A percentile compares a stretch with the other conserved stretches of the same genome.
These are phyloP conservation scores for Quercus variabilis DNA, from an alignment of 306 rosid species.

Conservation along the genomic window DNA sequence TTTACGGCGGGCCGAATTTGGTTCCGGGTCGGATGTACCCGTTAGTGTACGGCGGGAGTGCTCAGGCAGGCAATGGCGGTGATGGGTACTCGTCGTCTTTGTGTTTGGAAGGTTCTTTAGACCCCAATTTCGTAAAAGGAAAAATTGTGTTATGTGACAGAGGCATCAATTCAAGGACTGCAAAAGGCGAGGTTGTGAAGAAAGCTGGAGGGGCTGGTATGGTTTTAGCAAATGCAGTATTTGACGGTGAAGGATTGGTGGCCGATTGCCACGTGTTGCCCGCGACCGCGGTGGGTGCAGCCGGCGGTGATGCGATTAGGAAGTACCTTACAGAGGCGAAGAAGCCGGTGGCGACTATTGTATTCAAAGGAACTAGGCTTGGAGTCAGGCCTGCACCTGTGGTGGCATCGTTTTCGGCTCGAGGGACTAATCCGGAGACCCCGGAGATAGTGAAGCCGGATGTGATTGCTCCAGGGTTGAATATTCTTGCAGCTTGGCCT, in stretches of 20 bases:
- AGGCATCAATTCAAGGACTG: constrained; percentile 81
- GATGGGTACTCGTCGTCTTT: constrained; percentile 83
- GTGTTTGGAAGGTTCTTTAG: constrained; percentile 76
- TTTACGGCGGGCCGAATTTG: constrained; percentile 76
- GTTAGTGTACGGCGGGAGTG: constrained; percentile 45
- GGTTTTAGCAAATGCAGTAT: constrained; percentile 78
- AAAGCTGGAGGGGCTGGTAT: constrained; percentile 85
- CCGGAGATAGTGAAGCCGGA: constrained; percentile 89
- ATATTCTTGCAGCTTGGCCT: constrained; percentile 96
- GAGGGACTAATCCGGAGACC: constrained; percentile 85
- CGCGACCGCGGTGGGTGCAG: constrained; percentile 74
- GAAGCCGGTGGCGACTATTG: constrained; percentile 50
- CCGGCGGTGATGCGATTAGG: constrained; percentile 61
- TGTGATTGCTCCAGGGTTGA: constrained; percentile 81
- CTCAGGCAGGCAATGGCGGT: constrained; percentile 30
- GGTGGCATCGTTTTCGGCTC: constrained; percentile 84
- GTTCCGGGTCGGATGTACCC: constrained; percentile 66
- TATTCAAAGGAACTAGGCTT: constrained; percentile 70
- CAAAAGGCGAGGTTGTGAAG: constrained; percentile 78
- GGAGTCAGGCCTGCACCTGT: constrained; percentile 85
- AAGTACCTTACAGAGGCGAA: constrained; percentile 37
- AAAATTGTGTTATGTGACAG: constrained; percentile 82
- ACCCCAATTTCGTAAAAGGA: constrained; percentile 52
- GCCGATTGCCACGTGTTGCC: constrained; percentile 91
- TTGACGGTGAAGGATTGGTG: constrained; percentile 88